These are phyloP conservation scores for Gossypium thurberi DNA, from an alignment of 345 rosid genomes.

Conservation along the genomic window DNA sequence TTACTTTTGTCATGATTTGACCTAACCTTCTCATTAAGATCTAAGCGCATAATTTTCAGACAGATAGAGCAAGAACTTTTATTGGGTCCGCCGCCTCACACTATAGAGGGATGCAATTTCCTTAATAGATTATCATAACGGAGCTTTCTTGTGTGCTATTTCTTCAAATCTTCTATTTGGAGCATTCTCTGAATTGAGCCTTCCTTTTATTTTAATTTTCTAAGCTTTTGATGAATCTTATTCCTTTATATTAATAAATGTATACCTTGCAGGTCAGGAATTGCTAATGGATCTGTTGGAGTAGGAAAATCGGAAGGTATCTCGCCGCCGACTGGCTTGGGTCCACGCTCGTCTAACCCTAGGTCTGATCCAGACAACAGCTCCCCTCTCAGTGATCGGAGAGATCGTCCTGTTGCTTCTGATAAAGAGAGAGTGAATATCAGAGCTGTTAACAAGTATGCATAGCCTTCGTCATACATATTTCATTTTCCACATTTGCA, in stretches of 20 bases:
- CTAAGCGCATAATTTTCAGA: neutral
- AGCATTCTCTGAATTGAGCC: neutral
- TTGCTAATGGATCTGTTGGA: conserved; percentile 54
- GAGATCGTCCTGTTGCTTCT: conserved; percentile 61
- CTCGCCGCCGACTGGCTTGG: conserved; percentile 52
- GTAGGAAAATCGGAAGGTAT: conserved; percentile 65
- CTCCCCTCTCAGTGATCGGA: conserved; percentile 58
- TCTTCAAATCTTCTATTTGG: neutral
- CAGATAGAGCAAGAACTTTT: neutral
- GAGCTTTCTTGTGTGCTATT: conserved; percentile 15
- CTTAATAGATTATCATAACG: conserved; percentile 10
- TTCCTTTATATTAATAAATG: conserved; percentile 11
- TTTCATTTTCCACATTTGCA: conserved; percentile 11
- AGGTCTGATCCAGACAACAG: conserved; percentile 58
- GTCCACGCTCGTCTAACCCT: conserved; percentile 51
- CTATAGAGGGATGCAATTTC: neutral
- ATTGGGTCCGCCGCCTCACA: neutral
- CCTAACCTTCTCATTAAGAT: conserved; percentile 4
- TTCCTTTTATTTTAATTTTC: conserved; percentile 12
- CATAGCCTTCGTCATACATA: conserved; percentile 10
- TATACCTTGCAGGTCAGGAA: conserved; percentile 53
- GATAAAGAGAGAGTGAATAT: conserved; percentile 77
- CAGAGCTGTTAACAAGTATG: conserved; percentile 77
- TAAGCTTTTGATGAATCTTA: conserved; percentile 12
- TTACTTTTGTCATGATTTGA: neutral